Base-by-base conservation (phyloP, 768 basidiomycete species). In the Leccinum ochraceum region DNA sequence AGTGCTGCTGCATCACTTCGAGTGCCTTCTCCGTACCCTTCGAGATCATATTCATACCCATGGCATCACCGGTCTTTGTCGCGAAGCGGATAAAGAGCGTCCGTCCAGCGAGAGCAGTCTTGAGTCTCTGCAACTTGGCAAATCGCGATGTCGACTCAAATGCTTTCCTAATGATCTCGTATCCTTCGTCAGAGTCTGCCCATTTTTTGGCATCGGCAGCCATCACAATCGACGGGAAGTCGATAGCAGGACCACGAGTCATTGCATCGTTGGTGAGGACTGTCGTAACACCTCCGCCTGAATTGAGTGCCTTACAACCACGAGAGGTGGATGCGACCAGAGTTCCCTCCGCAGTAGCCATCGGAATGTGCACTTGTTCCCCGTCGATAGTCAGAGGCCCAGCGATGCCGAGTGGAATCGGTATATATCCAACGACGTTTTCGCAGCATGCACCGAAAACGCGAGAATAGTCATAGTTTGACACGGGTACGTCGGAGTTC, bases 41-140 rank as follows among this genome's bases (percentile, higher is more conserved):
- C 9, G 90, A 92, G 71, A 98, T 97, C 97, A 98, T 99, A 81
- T 99, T 99, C 97, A 99, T 99, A 17, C 97, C 97, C 97, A 98
- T 99, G 46, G 97, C 96, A 69, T 98, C 96, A 32, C 96, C 97
- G 0, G 97, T 98, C 57, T 86, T 87, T 14, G 95, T 97, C 60
- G 91, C 90, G 70, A 99, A 98, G 52, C 97, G 86, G 24, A 98
- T 88, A 72, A 88, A 99, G 42, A 99, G 78, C 42, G 94, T 96
- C 46, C 97, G 85, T 6, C 97, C 97, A 6, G 97, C 97, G 74
- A 98, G 78, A 5, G 89, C 92, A 52, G 88, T 88, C 82, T 96
- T 96, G 67, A 98, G 79, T 58, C 81, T 82, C 76, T 89, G 87
- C 54, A 99, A 75, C 71, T 88, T 85, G 6, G 95, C 96, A 69